These are phyloP conservation scores for Dryadomyces quercus-mongolicae DNA, from an alignment of 2,329 filamentous ascomycete genomes.

Conservation along the genomic window DNA sequence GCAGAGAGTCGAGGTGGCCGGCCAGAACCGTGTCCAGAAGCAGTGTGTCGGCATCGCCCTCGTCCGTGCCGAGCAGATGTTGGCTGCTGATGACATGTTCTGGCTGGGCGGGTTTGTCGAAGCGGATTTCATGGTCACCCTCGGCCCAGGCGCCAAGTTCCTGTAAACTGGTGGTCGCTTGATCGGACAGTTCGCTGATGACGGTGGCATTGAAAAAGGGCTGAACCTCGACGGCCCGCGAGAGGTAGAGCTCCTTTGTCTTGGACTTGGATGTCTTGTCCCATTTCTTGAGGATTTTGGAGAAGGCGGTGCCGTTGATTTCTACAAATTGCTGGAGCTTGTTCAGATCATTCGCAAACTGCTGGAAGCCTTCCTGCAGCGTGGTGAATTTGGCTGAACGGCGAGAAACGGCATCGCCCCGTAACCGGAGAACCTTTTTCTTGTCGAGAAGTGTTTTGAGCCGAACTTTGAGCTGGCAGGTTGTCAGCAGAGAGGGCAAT, in stretches of 20 bases:
- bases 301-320: conserved; percentile 94
- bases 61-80: conserved; percentile 61
- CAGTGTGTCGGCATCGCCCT: conserved; percentile 80
- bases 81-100: conserved; percentile 56
- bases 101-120: conserved; percentile 36
- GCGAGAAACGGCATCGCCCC: conserved; percentile 65
- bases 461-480: conserved; percentile 70
- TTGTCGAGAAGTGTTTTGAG: conserved; percentile 89
- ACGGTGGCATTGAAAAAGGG: conserved; percentile 97
- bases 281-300: conserved; percentile 99
- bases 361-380: conserved; percentile 90
- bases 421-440: conserved; percentile 79
- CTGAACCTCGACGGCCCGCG: conserved; percentile 90
- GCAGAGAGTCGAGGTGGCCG: conserved; percentile 64
- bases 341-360: conserved; percentile 92
- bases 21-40: conserved; percentile 77
- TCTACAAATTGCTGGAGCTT: conserved; percentile 98
- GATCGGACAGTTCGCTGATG: conserved; percentile 91
- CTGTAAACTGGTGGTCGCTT: conserved; percentile 89
- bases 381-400: conserved; percentile 89
- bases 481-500: background rate
- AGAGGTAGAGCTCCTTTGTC: conserved; percentile 94
- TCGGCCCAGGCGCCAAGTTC: conserved; percentile 96
- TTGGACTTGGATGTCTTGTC: conserved; percentile 99
- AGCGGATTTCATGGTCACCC: conserved; percentile 74